Percentiles rank a stretch among this genome's conserved stretches.
phyloP scores from a whole-genome alignment of 2,329 filamentous ascomycete genomes.

The Xylariomycetidae sp. region DNA sequence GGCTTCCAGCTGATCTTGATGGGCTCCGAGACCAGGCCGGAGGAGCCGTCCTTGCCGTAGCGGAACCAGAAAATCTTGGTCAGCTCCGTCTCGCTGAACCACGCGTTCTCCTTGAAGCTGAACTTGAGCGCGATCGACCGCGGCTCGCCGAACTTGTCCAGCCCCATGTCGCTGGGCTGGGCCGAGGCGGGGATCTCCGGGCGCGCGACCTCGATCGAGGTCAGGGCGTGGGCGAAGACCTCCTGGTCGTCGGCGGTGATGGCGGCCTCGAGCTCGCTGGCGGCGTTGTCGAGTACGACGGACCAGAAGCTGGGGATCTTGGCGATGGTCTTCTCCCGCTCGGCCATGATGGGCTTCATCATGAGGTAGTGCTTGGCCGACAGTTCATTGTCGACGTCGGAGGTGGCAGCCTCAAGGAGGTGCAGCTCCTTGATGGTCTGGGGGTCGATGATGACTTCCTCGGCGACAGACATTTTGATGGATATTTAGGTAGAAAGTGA shows the following conservation, averaged over 20 bases:
- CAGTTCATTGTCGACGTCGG: slow-evolving; percentile 27
- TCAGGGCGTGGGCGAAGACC: slow-evolving; percentile 51
- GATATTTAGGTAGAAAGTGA: too few relatives aligned
- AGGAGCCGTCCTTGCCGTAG: slow-evolving; percentile 49
- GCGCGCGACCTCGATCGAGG: slow-evolving; percentile 44
- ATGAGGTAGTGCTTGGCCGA: slow-evolving; percentile 27
- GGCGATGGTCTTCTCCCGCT: slow-evolving; percentile 51
- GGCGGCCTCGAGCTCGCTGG: slow-evolving; percentile 55
- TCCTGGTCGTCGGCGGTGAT: slow-evolving; percentile 54
- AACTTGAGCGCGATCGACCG: slow-evolving; percentile 52
- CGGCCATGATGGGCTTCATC: slow-evolving; percentile 40
- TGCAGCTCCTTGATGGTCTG: slow-evolving; percentile 28
- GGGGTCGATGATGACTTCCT: slow-evolving; percentile 24
- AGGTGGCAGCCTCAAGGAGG: slow-evolving; percentile 24
- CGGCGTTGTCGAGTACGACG: slow-evolving; percentile 55
- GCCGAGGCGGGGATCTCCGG: slow-evolving; percentile 32
- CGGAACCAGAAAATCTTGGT: slow-evolving; percentile 65
- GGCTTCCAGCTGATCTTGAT: slow-evolving; percentile 62
- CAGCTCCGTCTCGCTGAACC: slow-evolving; percentile 53
- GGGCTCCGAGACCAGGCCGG: slow-evolving; percentile 59
- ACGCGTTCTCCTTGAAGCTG: slow-evolving; percentile 54
- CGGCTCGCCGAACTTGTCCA: slow-evolving; percentile 47
- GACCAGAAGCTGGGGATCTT: slow-evolving; percentile 63
- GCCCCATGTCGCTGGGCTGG: slow-evolving; percentile 25
- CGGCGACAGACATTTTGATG: slow-evolving; percentile 24